phyloP scores from a whole-genome alignment of 805 yeast genomes.

The Hyphopichia homilentoma region DNA sequence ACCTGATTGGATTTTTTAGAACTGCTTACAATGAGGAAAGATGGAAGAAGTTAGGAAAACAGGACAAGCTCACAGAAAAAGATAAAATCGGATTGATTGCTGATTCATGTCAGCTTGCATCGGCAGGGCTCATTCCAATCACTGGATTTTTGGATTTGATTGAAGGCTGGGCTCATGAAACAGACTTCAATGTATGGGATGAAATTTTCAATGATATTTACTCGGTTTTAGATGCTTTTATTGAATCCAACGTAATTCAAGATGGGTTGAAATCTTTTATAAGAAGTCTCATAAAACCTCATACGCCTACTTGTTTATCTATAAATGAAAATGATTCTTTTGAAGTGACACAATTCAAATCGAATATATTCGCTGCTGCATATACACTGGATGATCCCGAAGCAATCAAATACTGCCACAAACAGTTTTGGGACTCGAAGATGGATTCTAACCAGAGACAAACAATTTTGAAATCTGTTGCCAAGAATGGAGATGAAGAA shows the following conservation, averaged over 20 bases:
- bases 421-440: conserved; percentile 55
- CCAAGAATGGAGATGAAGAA: conserved; percentile 56
- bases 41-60: conserved; percentile 62
- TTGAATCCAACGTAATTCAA: conserved; percentile 45
- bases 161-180: conserved; percentile 55
- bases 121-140: conserved; percentile 66
- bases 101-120: conserved; percentile 68
- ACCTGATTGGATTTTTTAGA: conserved; percentile 72
- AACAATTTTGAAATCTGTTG: conserved; percentile 62
- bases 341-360: conserved; percentile 63
- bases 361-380: conserved; percentile 59
- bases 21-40: conserved; percentile 67
- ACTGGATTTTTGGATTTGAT: conserved; percentile 57
- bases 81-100: conserved; percentile 79
- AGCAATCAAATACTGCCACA: conserved; percentile 44
- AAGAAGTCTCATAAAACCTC: conserved; percentile 51
- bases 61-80: conserved; percentile 60
- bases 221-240: conserved; percentile 48
- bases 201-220: conserved; percentile 50
- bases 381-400: conserved; percentile 46
- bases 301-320: conserved; percentile 60
- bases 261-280: conserved; percentile 50
- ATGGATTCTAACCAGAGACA: conserved; percentile 73
- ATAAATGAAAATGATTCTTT: conserved; percentile 54
- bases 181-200: conserved; percentile 66